Evolutionary conservation across 106 monocot species (phyloP).

Genomic region (Narthecium ossifragum): DNA sequence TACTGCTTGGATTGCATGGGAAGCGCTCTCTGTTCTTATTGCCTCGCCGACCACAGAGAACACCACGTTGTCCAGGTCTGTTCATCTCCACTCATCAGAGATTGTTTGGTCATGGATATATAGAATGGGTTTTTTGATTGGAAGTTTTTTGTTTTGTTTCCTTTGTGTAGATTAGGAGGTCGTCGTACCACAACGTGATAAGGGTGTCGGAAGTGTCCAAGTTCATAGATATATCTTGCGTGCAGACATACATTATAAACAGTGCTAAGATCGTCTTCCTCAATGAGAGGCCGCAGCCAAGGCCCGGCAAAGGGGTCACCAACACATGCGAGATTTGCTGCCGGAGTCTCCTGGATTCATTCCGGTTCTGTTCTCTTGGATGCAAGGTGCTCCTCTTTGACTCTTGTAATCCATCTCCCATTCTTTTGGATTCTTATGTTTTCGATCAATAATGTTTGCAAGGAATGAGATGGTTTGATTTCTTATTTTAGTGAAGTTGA

Average conservation of each 20-base stretch:
- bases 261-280: constrained; percentile 97
- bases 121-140: neutral
- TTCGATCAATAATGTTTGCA: too few species aligned
- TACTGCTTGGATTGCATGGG: constrained; percentile 89
- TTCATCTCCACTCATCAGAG: too few species aligned
- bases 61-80: constrained; percentile 83
- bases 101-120: neutral
- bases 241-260: constrained; percentile 97
- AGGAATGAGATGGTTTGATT: too few species aligned
- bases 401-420: neutral
- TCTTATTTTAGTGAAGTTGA: too few species aligned
- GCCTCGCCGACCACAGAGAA: constrained; percentile 66
- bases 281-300: constrained; percentile 87
- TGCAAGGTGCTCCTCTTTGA: constrained; percentile 97
- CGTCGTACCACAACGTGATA: constrained; percentile 96
- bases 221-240: constrained; percentile 83
- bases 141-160: neutral
- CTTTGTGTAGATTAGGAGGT: constrained; percentile 64
- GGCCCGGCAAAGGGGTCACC: constrained; percentile 89
- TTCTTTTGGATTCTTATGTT: too few species aligned
- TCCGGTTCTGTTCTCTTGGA: constrained; percentile 95
- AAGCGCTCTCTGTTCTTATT: constrained; percentile 76
- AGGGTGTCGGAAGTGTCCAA: constrained; percentile 93
- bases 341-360: constrained; percentile 78
- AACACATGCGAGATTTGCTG: constrained; percentile 92